Conservation (phyloP, 768 basidiomycete species). For the Floccularia luteovirens region DNA sequence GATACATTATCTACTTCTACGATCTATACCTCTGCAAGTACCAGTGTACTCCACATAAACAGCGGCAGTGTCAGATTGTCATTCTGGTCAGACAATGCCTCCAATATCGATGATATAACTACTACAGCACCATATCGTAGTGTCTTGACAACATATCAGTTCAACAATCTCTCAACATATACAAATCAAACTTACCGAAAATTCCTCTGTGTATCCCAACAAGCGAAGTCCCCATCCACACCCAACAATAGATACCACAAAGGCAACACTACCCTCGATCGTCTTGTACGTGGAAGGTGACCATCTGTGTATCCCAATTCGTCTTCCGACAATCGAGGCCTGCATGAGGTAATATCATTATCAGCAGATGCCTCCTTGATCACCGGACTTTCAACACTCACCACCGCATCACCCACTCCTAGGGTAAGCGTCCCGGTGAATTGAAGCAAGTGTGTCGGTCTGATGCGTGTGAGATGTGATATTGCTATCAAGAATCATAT, state of each 20-base stretch:
- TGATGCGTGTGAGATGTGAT: slow-evolving; percentile 10
- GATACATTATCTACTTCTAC: slow-evolving; percentile 4
- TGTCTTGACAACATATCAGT: slow-evolving; percentile 34
- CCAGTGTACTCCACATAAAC: slow-evolving; percentile 89
- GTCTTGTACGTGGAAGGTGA: slow-evolving; percentile 81
- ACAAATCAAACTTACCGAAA: slow-evolving; percentile 47
- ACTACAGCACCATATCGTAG: slow-evolving; percentile 58
- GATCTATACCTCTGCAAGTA: slow-evolving; percentile 36
- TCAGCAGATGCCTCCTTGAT: too few relatives aligned
- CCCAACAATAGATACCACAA: slow-evolving; percentile 59
- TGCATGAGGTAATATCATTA: slow-evolving; percentile 23
- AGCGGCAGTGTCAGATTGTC: slow-evolving; percentile 96
- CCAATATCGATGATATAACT: slow-evolving; percentile 63
- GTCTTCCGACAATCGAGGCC: slow-evolving; percentile 91
- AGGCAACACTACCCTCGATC: slow-evolving; percentile 84
- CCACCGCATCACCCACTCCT: slow-evolving; percentile 91
- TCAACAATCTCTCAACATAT: slow-evolving; percentile 3
- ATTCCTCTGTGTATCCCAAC: slow-evolving; percentile 59
- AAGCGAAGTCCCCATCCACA: slow-evolving; percentile 68
- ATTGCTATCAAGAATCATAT: neutral
- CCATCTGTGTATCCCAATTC: slow-evolving; percentile 79
- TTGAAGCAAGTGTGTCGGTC: slow-evolving; percentile 36
- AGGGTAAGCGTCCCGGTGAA: slow-evolving; percentile 86
- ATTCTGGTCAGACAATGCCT: slow-evolving; percentile 92
- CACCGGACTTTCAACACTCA: slow-evolving; percentile 34